Percentiles rank a stretch among this genome's conserved stretches.
Evolutionary conservation across 2,329 filamentous ascomycete genomes (phyloP).

Genomic region (Hymenoscyphus repandus): DNA sequence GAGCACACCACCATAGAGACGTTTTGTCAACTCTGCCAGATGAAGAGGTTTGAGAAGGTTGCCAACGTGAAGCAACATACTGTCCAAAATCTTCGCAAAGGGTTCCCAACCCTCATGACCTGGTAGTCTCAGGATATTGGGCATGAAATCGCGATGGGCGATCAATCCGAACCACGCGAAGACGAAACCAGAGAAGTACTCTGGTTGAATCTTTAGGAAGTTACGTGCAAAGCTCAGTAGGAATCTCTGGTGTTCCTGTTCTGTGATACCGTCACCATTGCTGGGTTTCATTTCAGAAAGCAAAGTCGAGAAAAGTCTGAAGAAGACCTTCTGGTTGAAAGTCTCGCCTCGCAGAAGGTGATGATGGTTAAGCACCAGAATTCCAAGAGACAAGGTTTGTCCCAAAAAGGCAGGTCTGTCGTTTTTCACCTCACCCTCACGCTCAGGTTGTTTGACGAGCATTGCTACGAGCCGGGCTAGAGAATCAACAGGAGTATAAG

Average conservation of each 20-base stretch:
- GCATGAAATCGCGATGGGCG: slow-evolving; percentile 80
- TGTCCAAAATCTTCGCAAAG: slow-evolving; percentile 69
- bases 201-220: slow-evolving; percentile 69
- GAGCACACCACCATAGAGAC: slow-evolving; percentile 77
- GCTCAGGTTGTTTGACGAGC: slow-evolving; percentile 66
- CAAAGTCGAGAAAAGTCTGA: slow-evolving; percentile 79
- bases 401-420: slow-evolving; percentile 69
- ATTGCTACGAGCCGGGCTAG: slow-evolving; percentile 74
- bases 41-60: slow-evolving; percentile 72
- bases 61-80: slow-evolving; percentile 67
- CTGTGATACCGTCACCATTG: slow-evolving; percentile 51
- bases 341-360: slow-evolving; percentile 73
- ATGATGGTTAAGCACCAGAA: slow-evolving; percentile 80
- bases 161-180: slow-evolving; percentile 82
- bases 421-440: slow-evolving; percentile 50
- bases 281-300: slow-evolving; percentile 66
- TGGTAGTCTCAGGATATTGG: slow-evolving; percentile 64
- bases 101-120: slow-evolving; percentile 69
- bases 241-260: slow-evolving; percentile 62
- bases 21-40: slow-evolving; percentile 65
- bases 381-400: slow-evolving; percentile 69
- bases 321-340: slow-evolving; percentile 87
- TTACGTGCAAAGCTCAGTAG: slow-evolving; percentile 66
- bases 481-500: slow-evolving; percentile 65
- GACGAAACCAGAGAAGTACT: slow-evolving; percentile 72